Evolutionary conservation across 495 filamentous ascomycete species (phyloP), one percentile per base, ranked within the genome.

Genomic region (Thozetella sp.): DNA sequence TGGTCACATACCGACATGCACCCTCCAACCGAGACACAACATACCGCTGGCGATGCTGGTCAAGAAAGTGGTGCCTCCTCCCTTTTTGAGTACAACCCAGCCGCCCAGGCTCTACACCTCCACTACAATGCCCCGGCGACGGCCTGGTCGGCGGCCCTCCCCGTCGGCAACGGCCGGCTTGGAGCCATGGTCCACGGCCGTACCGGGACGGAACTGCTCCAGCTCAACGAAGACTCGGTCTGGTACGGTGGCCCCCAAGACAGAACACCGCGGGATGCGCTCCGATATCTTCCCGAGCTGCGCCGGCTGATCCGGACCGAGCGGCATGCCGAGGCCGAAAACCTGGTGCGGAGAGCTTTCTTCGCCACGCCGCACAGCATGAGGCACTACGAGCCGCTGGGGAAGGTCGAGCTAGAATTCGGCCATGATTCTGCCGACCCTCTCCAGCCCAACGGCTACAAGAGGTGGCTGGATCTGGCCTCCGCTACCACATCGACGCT

Each of bases 381-480:
- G 43, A 48, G 43, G n/a, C 43, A 48, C 43, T 48, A 48, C n/a
- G 43, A 48, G 20, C 43, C 43, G 6, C 43, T 48, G 43, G 43
- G 43, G 43, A 48, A 48, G 20, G n/a, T 20, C 43, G 43, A 48
- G n/a, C 43, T 48, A 4, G 43, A 48, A 20, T 48, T 48, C n/a
- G 43, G 43, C 6, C 43, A 48, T 37, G 30, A 37, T 37, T 6
- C 30, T 37, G 6, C 30, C 4, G 43, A n/a, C 43, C 12, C 10
- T 15, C 11, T 48, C n/a, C 11, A 48, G n/a, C n/a, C n/a, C n/a
- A n/a, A n/a, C n/a, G 9, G 43, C 43, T 48, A 48, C 43, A 11
- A 20, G 9, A 48, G 43, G 20, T 48, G 43, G 43, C 43, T 48
- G n/a, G 9, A 48, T 19, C 43, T 48, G 3, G 43, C 9, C 6